Conservation (phyloP, 2,329 filamentous ascomycete genomes). For the Pseudogymnoascus verrucosus region DNA sequence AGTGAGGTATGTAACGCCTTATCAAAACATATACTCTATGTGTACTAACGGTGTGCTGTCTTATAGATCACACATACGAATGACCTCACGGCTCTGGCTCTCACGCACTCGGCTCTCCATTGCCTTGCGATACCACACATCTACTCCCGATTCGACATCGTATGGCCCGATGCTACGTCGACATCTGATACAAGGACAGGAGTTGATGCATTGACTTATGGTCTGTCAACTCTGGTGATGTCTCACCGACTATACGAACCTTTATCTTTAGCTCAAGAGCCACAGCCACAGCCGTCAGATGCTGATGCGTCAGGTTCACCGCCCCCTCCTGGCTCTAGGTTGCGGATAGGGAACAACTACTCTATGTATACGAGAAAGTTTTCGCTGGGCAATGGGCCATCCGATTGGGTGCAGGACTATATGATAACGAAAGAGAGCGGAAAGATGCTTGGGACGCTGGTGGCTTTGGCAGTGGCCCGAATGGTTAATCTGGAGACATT, state of each 20-base stretch:
- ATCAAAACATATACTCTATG: neutral
- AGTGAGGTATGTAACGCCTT: slow-evolving; percentile 52
- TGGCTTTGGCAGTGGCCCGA: slow-evolving; percentile 68
- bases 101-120: slow-evolving; percentile 72
- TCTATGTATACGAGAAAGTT: slow-evolving; percentile 75
- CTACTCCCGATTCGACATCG: slow-evolving; percentile 79
- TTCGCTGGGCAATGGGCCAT: slow-evolving; percentile 72
- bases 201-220: slow-evolving; percentile 77
- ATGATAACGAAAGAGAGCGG: slow-evolving; percentile 74
- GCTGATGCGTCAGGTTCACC: slow-evolving; percentile 17
- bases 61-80: slow-evolving; percentile 69
- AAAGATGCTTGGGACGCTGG: slow-evolving; percentile 81
- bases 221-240: slow-evolving; percentile 71
- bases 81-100: slow-evolving; percentile 68
- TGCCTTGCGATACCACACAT: slow-evolving; percentile 68
- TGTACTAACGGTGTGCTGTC: neutral
- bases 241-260: slow-evolving; percentile 8
- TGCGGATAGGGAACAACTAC: slow-evolving; percentile 62
- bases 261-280: neutral
- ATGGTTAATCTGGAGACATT: slow-evolving; percentile 79
- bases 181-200: slow-evolving; percentile 59
- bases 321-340: slow-evolving; percentile 23
- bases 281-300: neutral
- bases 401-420: slow-evolving; percentile 74
- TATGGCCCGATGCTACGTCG: slow-evolving; percentile 69